Evolutionary conservation across 2,329 filamentous ascomycete species (phyloP).

Genomic region (Cyphellophora europaea): DNA sequence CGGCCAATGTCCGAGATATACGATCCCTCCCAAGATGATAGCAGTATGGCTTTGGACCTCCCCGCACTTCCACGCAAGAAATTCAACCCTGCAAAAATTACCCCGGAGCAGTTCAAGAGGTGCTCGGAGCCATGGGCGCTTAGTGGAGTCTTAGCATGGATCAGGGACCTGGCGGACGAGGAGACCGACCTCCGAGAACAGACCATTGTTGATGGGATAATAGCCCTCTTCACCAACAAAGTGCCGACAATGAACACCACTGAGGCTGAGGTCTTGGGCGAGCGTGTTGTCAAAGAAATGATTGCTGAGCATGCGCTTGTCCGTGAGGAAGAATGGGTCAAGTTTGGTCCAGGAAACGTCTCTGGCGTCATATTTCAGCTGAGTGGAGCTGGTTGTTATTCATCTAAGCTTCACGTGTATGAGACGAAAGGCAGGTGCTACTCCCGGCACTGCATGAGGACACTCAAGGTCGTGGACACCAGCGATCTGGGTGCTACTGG

Average conservation of each 20-base stretch:
- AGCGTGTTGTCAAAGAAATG: conserved; percentile 71
- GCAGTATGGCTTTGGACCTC: conserved; percentile 62
- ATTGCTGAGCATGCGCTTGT: conserved; percentile 67
- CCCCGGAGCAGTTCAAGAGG: conserved; percentile 68
- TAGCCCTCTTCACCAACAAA: conserved; percentile 84
- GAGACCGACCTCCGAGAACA: conserved; percentile 80
- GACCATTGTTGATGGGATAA: conserved; percentile 75
- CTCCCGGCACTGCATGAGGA: conserved; percentile 85
- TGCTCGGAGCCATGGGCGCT: conserved; percentile 90
- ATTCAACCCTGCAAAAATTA: conserved; percentile 79
- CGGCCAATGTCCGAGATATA: conserved; percentile 43
- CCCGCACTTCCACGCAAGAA: conserved; percentile 77
- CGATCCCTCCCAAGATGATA: conserved; percentile 42
- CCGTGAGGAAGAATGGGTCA: conserved; percentile 95
- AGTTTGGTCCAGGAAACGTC: conserved; percentile 70
- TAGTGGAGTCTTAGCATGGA: conserved; percentile 77
- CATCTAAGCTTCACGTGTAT: conserved; percentile 63
- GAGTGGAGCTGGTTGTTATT: conserved; percentile 84
- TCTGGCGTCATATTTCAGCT: conserved; percentile 90
- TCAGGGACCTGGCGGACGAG: conserved; percentile 81
- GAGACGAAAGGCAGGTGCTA: conserved; percentile 71
- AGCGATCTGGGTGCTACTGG: conserved; percentile 50
- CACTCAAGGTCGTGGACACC: conserved; percentile 83
- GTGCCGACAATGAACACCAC: conserved; percentile 98
- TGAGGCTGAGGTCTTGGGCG: conserved; percentile 80